Percentiles rank a stretch among this genome's conserved stretches.
Evolutionary conservation across 2,329 filamentous ascomycete genomes (phyloP).

Genomic region (Passalora sequoiae): DNA sequence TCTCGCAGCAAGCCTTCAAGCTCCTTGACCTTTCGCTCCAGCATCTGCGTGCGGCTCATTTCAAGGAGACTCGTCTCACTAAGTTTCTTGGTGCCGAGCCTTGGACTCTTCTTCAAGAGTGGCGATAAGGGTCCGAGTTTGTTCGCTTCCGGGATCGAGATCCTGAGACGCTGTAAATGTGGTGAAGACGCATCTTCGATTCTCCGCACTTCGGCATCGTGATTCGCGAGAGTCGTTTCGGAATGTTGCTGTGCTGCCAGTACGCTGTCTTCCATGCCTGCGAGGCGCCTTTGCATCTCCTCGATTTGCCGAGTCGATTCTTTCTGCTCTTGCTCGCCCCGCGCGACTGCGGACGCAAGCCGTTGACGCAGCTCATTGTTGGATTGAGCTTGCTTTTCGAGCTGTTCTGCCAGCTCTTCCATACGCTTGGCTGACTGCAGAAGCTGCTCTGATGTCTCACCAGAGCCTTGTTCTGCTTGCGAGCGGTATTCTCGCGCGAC

Average conservation of each 20-base stretch:
- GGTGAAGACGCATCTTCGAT: slow-evolving; percentile 72
- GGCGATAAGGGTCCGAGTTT: slow-evolving; percentile 50
- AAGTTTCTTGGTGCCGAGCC: slow-evolving; percentile 56
- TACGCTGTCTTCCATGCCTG: slow-evolving; percentile 76
- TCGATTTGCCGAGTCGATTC: slow-evolving; percentile 77
- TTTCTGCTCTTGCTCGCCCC: slow-evolving; percentile 79
- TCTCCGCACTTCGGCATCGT: slow-evolving; percentile 76
- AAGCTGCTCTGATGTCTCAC: slow-evolving; percentile 52
- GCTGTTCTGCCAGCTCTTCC: slow-evolving; percentile 72
- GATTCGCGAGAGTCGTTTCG: slow-evolving; percentile 74
- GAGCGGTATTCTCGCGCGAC: slow-evolving; percentile 59
- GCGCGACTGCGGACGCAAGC: slow-evolving; percentile 70
- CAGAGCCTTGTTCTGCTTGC: slow-evolving; percentile 54
- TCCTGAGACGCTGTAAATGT: slow-evolving; percentile 66
- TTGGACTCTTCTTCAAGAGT: slow-evolving; percentile 45
- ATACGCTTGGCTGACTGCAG: slow-evolving; percentile 69
- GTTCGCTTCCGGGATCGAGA: slow-evolving; percentile 46
- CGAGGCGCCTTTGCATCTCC: slow-evolving; percentile 73
- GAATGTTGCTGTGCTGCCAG: slow-evolving; percentile 77
- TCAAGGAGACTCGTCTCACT: slow-evolving; percentile 52
- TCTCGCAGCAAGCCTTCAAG: slow-evolving; percentile 74
- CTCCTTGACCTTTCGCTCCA: slow-evolving; percentile 75
- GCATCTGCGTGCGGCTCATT: slow-evolving; percentile 65
- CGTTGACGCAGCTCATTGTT: slow-evolving; percentile 72
- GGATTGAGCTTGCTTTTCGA: slow-evolving; percentile 71